A percentile compares a stretch with the other conserved stretches of the same genome.
phyloP scores from a whole-genome alignment of 2,329 filamentous ascomycete genomes.

The Hypoxylon sp. region DNA sequence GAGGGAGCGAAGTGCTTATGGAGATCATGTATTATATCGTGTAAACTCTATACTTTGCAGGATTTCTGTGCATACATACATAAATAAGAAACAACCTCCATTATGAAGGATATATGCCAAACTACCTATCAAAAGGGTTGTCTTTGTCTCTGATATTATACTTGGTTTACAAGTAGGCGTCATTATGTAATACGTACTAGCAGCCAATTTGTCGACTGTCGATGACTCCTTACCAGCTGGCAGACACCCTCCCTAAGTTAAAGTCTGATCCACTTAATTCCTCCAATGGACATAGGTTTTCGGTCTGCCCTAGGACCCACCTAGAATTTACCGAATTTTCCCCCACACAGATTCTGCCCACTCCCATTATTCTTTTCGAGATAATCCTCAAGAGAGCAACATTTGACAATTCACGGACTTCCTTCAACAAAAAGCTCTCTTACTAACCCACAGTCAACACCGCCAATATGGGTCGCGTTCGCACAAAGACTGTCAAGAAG shows the following conservation, averaged over 20 bases:
- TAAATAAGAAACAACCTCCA: constrained; percentile 18
- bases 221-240: not conserved
- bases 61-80: constrained; percentile 37
- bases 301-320: constrained; percentile 50
- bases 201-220: not conserved
- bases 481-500: constrained; percentile 79
- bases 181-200: not conserved
- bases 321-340: constrained; percentile 49
- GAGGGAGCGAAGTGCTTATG: constrained; percentile 1
- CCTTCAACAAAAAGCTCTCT: constrained; percentile 54
- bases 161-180: no score
- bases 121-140: not conserved
- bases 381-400: constrained; percentile 37
- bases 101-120: not conserved
- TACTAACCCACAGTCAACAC: constrained; percentile 58
- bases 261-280: not conserved
- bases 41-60: constrained; percentile 28
- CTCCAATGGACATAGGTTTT: constrained; percentile 5
- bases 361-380: constrained; percentile 43
- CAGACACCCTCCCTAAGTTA: not conserved
- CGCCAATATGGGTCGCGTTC: constrained; percentile 79
- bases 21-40: constrained; percentile 29
- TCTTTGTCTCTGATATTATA: not conserved
- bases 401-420: constrained; percentile 49
- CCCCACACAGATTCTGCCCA: constrained; percentile 51